These are phyloP conservation scores for Cystobasidium ongulense DNA, from an alignment of 768 basidiomycete genomes.

Conservation along the genomic window DNA sequence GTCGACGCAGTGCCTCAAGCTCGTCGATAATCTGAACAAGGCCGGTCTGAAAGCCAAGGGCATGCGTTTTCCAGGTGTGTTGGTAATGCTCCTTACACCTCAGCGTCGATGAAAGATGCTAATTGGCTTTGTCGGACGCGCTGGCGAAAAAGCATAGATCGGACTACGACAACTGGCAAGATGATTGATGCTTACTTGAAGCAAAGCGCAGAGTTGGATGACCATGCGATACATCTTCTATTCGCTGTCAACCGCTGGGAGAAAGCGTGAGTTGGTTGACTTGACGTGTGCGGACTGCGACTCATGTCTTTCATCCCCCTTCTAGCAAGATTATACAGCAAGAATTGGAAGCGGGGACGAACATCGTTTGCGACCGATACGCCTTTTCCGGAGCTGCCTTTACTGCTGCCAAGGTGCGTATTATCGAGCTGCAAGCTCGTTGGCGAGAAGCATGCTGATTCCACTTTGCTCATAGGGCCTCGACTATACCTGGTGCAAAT, in stretches of 20 bases:
- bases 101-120: background rate
- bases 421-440: background rate
- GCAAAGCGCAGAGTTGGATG: slow-evolving; percentile 76
- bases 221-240: slow-evolving; percentile 81
- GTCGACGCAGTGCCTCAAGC: slow-evolving; percentile 67
- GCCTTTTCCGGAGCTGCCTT: slow-evolving; percentile 95
- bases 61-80: slow-evolving; percentile 79
- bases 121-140: background rate
- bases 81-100: background rate
- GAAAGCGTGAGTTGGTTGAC: slow-evolving; percentile 55
- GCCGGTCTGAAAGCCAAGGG: slow-evolving; percentile 52
- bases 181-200: slow-evolving; percentile 90
- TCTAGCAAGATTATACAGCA: slow-evolving; percentile 57
- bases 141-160: slow-evolving; percentile 53
- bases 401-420: slow-evolving; percentile 49
- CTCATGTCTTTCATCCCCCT: background rate
- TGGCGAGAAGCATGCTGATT: background rate
- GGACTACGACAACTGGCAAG: slow-evolving; percentile 78
- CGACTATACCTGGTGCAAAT: slow-evolving; percentile 70
- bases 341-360: slow-evolving; percentile 57
- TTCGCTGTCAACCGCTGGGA: slow-evolving; percentile 99
- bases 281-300: background rate
- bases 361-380: slow-evolving; percentile 83
- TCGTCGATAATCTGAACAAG: slow-evolving; percentile 54
- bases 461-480: slow-evolving; percentile 48